Evolutionary conservation across 2,329 filamentous ascomycete species (phyloP).

Genomic region (Pyricularia grisea): DNA sequence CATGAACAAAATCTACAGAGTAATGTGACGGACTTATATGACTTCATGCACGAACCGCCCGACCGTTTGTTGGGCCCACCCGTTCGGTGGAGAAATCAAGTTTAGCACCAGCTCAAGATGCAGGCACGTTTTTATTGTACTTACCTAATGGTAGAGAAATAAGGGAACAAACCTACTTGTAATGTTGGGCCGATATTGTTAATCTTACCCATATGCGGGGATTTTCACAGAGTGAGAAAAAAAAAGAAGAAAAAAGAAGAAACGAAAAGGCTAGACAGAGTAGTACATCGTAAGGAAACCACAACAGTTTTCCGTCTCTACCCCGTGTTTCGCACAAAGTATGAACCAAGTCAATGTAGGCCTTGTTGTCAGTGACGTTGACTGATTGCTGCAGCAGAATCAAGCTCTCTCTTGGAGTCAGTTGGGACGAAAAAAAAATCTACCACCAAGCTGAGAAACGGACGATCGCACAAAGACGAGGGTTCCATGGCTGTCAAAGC

Average conservation of each 20-base stretch:
- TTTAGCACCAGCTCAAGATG: neutral
- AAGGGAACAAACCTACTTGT: neutral
- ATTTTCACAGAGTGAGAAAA: neutral
- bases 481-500: neutral
- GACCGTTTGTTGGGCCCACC: neutral
- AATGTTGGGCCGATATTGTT: neutral
- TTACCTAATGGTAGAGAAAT: no score
- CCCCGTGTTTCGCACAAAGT: neutral
- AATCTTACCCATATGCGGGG: neutral
- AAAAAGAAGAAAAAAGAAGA: neutral
- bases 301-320: neutral
- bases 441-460: neutral
- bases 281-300: no score
- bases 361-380: neutral
- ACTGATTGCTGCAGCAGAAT: neutral
- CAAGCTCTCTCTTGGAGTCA: neutral
- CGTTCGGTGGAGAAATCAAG: neutral
- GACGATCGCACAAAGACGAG: neutral
- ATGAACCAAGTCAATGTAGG: neutral
- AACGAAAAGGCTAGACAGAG: no score
- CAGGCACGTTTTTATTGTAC: neutral
- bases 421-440: neutral
- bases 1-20: neutral
- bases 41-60: neutral
- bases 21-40: neutral